Conservation (phyloP, 129 eudicot genomes). For the Flaveria sonorensis region DNA sequence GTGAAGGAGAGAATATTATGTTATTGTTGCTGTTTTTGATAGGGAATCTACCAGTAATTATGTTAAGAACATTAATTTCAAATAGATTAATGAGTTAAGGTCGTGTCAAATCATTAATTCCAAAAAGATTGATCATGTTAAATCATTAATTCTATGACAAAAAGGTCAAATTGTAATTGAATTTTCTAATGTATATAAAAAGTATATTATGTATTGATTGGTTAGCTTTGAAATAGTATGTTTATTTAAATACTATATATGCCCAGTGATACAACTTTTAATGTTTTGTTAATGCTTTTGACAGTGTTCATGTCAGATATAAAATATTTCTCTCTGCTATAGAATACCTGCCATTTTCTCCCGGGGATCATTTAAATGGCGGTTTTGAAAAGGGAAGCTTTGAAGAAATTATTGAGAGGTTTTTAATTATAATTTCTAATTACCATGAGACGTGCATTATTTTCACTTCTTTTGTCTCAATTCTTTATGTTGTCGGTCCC, state of each 20-base stretch:
- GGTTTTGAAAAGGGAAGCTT: constrained; percentile 83
- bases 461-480: constrained; percentile 6
- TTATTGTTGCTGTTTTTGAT: neutral
- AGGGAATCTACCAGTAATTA: neutral
- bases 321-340: constrained; percentile 88
- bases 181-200: neutral
- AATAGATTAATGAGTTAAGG: neutral
- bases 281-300: constrained; percentile 20
- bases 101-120: neutral
- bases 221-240: neutral
- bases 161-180: neutral
- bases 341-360: constrained; percentile 81
- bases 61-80: neutral
- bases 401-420: constrained; percentile 97
- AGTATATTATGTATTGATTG: neutral
- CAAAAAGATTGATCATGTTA: neutral
- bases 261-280: constrained; percentile 7
- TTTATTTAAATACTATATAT: neutral
- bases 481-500: constrained; percentile 5
- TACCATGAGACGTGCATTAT: constrained; percentile 1
- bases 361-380: constrained; percentile 67
- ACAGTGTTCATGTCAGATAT: constrained; percentile 82
- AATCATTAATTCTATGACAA: neutral
- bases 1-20: neutral
- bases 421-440: neutral